Evolutionary conservation across 306 rosid genomes (phyloP).

Genomic region (Prunus dulcis): DNA sequence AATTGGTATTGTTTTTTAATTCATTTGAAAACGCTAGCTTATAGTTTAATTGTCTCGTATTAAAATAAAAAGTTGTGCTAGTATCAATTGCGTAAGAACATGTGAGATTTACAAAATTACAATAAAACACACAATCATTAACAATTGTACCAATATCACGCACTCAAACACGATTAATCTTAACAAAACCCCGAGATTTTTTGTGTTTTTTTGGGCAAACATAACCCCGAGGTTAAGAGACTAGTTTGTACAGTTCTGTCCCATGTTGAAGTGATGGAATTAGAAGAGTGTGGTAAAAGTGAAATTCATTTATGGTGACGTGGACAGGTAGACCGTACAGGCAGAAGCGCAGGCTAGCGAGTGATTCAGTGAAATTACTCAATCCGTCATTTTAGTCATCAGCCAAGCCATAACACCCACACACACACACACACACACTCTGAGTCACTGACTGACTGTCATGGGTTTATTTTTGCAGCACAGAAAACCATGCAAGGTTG

Average conservation of each 20-base stretch:
- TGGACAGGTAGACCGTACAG: not conserved
- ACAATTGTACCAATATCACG: no score
- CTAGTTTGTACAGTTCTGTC: no score
- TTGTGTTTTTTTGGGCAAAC: no score
- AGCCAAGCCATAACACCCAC: not conserved
- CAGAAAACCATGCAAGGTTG: slow-evolving; percentile 16
- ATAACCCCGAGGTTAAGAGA: no score
- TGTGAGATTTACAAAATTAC: no score
- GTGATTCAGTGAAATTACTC: not conserved
- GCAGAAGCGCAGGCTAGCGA: not conserved
- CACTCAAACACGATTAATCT: no score
- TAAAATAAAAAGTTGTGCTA: no score
- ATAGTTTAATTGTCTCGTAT: no score
- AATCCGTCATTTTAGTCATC: not conserved
- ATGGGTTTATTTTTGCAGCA: not conserved
- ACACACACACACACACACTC: not conserved
- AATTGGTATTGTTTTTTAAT: no score
- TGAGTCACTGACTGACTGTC: not conserved
- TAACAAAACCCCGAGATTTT: no score
- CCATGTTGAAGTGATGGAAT: not conserved
- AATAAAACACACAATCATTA: no score
- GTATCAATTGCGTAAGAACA: rapidly evolving
- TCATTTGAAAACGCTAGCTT: no score
- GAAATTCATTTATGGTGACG: not conserved
- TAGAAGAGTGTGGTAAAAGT: not conserved